Base-by-base conservation (phyloP, 2,329 filamentous ascomycete genomes). In the Tolypocladium cylindrosporum region DNA sequence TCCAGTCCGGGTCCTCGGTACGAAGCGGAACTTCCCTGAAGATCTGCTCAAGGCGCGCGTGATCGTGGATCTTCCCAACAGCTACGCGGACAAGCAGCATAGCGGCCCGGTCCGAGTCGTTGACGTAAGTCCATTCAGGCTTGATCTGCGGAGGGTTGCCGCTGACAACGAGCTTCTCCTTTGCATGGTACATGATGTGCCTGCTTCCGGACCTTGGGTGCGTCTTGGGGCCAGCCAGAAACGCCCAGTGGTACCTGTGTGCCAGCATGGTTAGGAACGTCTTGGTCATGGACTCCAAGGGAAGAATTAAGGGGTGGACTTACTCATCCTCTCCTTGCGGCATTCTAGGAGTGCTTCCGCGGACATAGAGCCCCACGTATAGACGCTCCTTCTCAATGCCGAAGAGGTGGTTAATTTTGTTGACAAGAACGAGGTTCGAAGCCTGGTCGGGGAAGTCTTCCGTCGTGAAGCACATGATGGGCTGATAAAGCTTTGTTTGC, bases 201-300 rank as follows among this genome's bases (percentile, higher is more conserved):
- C 62, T 50, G 48, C 53, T 72, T 65, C n/a, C 54, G n/a, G 36
- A 56, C 21, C 31, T 53, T 16, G 41, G 45, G n/a, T 58, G 55
- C 24, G 50, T 48, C 60, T 75, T 75, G 9, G 71, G 71, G 13
- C 71, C 72, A 16, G 71, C 60, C n/a, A 75, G 66, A 19, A 74
- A 60, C 13, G 69, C 70, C 71, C 70, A 75, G 54, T 74, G 72
- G 59, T 73, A 74, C 34, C 69, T 74, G 52, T 21, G 21, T 14
- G 21, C 36, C 19, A 24, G 2, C 21, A 1, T 9, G 34, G 41
- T 43, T 24, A 57, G 50, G 11, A 43, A 16, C 14, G 34, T 31
- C n/a, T 19, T 50, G 24, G 14, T 6, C 24, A 6, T 19, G 45
- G 16, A 50, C 45, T 31, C 24, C 3, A 5, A 14, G 7, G n/a